Conservation (phyloP, 1,139 yeast genomes). For the Kodamaea plutei region DNA sequence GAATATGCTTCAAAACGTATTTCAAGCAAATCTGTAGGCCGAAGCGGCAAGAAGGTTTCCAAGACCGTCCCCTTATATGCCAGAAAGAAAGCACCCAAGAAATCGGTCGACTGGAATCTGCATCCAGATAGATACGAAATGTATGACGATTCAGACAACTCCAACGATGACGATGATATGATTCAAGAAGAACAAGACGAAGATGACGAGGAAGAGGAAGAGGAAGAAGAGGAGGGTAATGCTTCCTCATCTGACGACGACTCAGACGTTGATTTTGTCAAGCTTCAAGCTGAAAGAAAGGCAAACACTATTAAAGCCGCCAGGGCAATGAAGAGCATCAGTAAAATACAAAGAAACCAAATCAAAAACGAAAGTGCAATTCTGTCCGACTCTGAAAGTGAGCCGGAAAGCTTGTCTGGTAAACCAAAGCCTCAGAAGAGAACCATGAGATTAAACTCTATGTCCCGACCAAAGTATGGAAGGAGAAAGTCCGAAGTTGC, state of each 20-base stretch:
- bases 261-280: conserved; percentile 67
- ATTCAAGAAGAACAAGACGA: conserved; percentile 13
- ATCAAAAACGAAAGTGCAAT: conserved; percentile 1
- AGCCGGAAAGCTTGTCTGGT: neutral
- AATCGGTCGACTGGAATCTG: no score
- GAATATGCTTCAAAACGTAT: conserved; percentile 1
- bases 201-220: conserved; percentile 26
- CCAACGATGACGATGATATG: conserved; percentile 14
- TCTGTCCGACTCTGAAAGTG: neutral
- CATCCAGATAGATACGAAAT: no score
- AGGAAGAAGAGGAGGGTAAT: conserved; percentile 27
- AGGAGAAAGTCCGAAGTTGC: conserved; percentile 39
- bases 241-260: conserved; percentile 51
- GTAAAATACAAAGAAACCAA: conserved; percentile 11
- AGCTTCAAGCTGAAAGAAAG: conserved; percentile 63
- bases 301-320: conserved; percentile 50
- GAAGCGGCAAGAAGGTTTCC: conserved; percentile 9
- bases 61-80: conserved; percentile 12
- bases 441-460: conserved; percentile 2
- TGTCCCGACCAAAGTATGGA: conserved; percentile 21
- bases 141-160: neutral
- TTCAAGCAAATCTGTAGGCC: conserved; percentile 7
- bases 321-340: conserved; percentile 37
- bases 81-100: conserved; percentile 24
- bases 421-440: conserved; percentile 1